Evolutionary conservation across 768 basidiomycete genomes (phyloP).

Genomic region (Trichaptum fuscoviolaceum): DNA sequence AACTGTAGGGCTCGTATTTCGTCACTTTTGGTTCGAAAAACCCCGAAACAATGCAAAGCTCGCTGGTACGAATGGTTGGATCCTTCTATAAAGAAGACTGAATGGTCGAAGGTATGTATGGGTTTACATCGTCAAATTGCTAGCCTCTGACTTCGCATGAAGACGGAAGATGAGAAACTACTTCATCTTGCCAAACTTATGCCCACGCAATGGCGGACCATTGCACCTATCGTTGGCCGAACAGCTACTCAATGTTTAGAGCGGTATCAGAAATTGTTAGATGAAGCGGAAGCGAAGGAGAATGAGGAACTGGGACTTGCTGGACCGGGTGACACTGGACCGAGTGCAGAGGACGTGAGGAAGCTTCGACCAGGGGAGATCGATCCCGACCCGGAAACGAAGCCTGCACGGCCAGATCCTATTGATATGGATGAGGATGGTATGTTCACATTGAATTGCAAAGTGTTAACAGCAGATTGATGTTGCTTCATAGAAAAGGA

Average conservation of each 20-base stretch:
- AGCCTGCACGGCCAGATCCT: conserved; percentile 96
- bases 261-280: conserved; percentile 94
- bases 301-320: conserved; percentile 90
- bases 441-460: conserved; percentile 27
- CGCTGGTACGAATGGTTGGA: conserved; percentile 99
- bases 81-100: conserved; percentile 99
- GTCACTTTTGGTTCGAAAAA: conserved; percentile 94
- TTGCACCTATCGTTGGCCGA: conserved; percentile 96
- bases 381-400: conserved; percentile 98
- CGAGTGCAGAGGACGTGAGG: conserved; percentile 90
- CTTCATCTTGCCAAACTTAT: conserved; percentile 96
- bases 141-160: conserved; percentile 4
- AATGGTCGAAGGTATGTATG: conserved; percentile 88
- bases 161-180: conserved; percentile 98
- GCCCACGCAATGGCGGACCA: conserved; percentile 99
- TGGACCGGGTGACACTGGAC: conserved; percentile 79
- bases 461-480: neutral
- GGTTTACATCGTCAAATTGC: neutral
- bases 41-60: conserved; percentile 98
- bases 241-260: conserved; percentile 98
- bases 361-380: conserved; percentile 92
- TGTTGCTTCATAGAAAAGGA: conserved; percentile 73
- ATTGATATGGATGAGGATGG: conserved; percentile 99
- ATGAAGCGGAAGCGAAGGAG: conserved; percentile 96
- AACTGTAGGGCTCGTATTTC: conserved; percentile 89